A percentile compares a stretch with the other conserved stretches of the same genome.
Conservation (phyloP, 805 yeast species). For the Spathaspora hagerdaliae region DNA sequence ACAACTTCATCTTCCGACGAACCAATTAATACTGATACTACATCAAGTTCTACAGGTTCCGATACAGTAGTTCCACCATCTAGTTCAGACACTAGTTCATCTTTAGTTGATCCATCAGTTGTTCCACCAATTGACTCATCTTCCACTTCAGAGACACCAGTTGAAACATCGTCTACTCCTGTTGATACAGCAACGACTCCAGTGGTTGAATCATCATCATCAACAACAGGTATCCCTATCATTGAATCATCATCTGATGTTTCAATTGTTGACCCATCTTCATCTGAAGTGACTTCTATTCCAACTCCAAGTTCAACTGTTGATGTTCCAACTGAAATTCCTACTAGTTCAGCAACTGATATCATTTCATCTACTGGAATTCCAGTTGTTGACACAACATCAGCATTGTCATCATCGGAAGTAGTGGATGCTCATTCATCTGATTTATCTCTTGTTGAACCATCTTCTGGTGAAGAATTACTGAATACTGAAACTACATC, state of each 20-base stretch:
- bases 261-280: neutral
- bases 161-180: neutral
- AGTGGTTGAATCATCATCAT: neutral
- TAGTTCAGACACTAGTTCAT: neutral
- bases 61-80: constrained; percentile 2
- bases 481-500: neutral
- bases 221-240: constrained; percentile 1
- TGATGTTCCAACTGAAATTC: neutral
- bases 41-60: neutral
- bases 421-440: neutral
- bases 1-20: neutral
- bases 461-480: neutral
- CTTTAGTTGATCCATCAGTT: neutral
- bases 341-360: neutral
- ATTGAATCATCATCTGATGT: neutral
- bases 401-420: too few relatives aligned
- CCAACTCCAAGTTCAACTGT: constrained; percentile 1
- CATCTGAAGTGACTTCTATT: constrained; percentile 1
- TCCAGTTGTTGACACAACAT: neutral
- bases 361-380: constrained; percentile 1
- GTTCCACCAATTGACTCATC: neutral
- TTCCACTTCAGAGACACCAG: neutral
- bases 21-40: neutral
- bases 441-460: neutral
- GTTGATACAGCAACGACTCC: constrained; percentile 3